Conservation (phyloP, 257 asterid genomes). For the Capsicum chinense region DNA sequence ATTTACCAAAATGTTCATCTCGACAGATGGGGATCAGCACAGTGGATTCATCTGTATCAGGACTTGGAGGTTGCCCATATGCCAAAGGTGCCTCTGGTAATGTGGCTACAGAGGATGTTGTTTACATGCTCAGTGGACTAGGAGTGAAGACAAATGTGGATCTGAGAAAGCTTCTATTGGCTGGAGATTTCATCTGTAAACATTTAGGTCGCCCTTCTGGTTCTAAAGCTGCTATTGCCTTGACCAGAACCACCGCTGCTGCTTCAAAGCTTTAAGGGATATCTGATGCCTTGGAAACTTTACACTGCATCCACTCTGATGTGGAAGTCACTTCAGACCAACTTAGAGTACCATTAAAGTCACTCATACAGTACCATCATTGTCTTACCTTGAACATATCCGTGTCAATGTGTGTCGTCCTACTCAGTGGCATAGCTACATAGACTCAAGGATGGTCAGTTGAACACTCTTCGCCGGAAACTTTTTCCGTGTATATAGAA, state of each 20-base stretch:
- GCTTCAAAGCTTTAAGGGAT: constrained; percentile 72
- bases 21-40: constrained; percentile 85
- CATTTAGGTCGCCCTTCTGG: constrained; percentile 77
- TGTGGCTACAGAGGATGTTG: constrained; percentile 96
- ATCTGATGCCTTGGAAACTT: constrained; percentile 2
- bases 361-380: neutral
- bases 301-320: neutral
- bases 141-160: constrained; percentile 84
- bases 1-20: constrained; percentile 1
- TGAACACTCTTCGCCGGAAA: neutral
- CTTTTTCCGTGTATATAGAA: neutral
- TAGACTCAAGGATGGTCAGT: neutral
- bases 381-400: neutral
- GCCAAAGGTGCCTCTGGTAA: constrained; percentile 98
- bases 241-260: constrained; percentile 53
- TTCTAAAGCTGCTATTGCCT: constrained; percentile 80
- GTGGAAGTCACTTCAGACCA: neutral
- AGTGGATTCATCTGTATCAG: constrained; percentile 86
- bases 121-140: constrained; percentile 86
- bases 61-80: constrained; percentile 96
- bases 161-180: constrained; percentile 63
- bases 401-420: neutral
- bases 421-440: neutral
- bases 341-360: neutral
- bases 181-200: constrained; percentile 82